Evolutionary conservation across 345 rosid genomes (phyloP).

Genomic region (Tarenaya hassleriana): DNA sequence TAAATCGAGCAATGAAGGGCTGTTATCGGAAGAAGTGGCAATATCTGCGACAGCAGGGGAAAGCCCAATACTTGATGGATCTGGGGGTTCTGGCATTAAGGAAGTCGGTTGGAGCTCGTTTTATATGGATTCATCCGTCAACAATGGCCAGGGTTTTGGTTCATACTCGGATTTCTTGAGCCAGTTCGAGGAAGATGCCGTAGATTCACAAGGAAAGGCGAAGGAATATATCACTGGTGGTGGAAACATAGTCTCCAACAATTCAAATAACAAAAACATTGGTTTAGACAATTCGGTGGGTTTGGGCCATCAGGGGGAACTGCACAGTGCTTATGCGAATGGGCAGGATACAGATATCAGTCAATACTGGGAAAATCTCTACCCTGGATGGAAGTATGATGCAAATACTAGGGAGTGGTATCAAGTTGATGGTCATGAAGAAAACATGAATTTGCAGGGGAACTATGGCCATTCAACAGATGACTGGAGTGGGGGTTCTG

Average conservation of each 20-base stretch:
- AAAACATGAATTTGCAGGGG: constrained; percentile 31
- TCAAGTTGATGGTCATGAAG: constrained; percentile 47
- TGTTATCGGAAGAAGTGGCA: constrained; percentile 29
- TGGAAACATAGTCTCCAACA: too few species aligned
- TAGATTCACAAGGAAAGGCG: constrained; percentile 33
- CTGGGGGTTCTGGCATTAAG: constrained; percentile 47
- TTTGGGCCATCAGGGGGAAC: too few species aligned
- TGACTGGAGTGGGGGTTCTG: too few species aligned
- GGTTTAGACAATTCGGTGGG: constrained; percentile 32
- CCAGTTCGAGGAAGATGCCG: constrained; percentile 34
- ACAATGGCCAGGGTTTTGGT: constrained; percentile 51
- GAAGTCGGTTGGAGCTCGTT: constrained; percentile 90
- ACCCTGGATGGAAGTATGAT: constrained; percentile 92
- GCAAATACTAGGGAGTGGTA: constrained; percentile 72
- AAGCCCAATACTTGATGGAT: constrained; percentile 30
- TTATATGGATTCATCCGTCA: constrained; percentile 45
- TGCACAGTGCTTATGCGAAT: too few species aligned
- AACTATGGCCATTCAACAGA: constrained; percentile 24
- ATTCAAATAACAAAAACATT: too few species aligned
- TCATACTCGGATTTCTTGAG: constrained; percentile 72
- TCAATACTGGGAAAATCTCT: constrained; percentile 70
- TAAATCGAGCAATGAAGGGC: constrained; percentile 21
- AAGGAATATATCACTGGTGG: constrained; percentile 27
- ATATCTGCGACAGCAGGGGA: constrained; percentile 18
- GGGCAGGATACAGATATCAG: constrained; percentile 45